Conservation (phyloP, 768 basidiomycete species). For the Pleurotus cornucopiae region DNA sequence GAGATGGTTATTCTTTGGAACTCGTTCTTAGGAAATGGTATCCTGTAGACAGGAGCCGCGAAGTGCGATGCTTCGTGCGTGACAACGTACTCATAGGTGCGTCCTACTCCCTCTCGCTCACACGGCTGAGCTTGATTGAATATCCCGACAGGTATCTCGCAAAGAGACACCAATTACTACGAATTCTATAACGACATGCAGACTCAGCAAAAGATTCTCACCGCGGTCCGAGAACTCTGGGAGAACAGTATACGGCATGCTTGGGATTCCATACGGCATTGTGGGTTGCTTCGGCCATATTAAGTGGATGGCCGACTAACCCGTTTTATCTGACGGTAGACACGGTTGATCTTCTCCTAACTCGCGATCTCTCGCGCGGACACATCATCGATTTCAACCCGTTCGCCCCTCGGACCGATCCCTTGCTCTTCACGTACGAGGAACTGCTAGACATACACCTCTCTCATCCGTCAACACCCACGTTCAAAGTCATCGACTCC, state of each 20-base stretch:
- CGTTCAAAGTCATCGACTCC: slow-evolving; percentile 69
- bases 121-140: neutral
- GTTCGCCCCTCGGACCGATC: slow-evolving; percentile 80
- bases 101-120: slow-evolving; percentile 17
- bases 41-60: slow-evolving; percentile 75
- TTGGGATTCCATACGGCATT: slow-evolving; percentile 59
- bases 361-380: slow-evolving; percentile 69
- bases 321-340: slow-evolving; percentile 41
- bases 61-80: slow-evolving; percentile 89
- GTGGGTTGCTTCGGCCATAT: slow-evolving; percentile 38
- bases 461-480: slow-evolving; percentile 23
- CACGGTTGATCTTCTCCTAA: slow-evolving; percentile 81
- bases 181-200: slow-evolving; percentile 70
- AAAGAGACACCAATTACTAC: slow-evolving; percentile 87
- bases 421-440: slow-evolving; percentile 80
- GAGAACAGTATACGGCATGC: slow-evolving; percentile 53
- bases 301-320: neutral
- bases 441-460: slow-evolving; percentile 50
- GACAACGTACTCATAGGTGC: slow-evolving; percentile 67
- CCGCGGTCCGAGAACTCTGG: slow-evolving; percentile 62
- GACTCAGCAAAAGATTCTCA: slow-evolving; percentile 49
- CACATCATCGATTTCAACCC: slow-evolving; percentile 93
- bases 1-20: slow-evolving; percentile 57
- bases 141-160: slow-evolving; percentile 61
- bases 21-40: slow-evolving; percentile 92